Conservation (phyloP, 306 rosid genomes). For the Castanospermum australe region DNA sequence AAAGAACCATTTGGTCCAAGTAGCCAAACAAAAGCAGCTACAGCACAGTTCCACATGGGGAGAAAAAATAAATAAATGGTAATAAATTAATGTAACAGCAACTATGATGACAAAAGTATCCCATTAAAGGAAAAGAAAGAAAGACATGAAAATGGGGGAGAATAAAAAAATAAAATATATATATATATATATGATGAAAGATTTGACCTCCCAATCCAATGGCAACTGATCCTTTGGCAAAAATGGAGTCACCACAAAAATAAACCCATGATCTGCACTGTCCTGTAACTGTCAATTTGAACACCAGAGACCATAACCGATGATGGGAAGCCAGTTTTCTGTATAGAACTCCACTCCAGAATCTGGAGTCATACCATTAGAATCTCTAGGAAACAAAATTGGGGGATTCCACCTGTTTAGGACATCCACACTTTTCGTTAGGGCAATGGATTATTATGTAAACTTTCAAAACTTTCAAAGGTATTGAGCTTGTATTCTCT, state of each 20-base stretch:
- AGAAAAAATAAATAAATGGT: conserved; percentile 31
- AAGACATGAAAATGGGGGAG: background rate
- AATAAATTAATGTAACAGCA: conserved; percentile 24
- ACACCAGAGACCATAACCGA: conserved; percentile 28
- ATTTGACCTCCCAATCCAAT: conserved; percentile 31
- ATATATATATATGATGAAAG: conserved; percentile 23
- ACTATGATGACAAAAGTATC: conserved; percentile 35
- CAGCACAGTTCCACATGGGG: background rate
- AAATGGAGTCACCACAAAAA: conserved; percentile 36
- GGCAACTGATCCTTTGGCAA: conserved; percentile 33
- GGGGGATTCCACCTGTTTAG: conserved; percentile 32
- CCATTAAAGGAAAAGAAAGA: conserved; percentile 9
- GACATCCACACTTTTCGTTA: conserved; percentile 32
- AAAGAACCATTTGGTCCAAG: background rate
- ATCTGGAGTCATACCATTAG: conserved; percentile 9
- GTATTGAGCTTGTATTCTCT: conserved; percentile 94
- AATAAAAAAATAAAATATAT: background rate
- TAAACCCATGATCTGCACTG: conserved; percentile 26
- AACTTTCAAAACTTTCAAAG: conserved; percentile 63
- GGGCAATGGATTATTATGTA: conserved; percentile 1
- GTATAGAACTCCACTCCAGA: conserved; percentile 27
- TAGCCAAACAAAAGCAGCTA: background rate
- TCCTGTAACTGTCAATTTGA: conserved; percentile 8
- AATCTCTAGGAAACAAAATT: conserved; percentile 35
- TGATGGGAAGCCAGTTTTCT: conserved; percentile 18